Base-by-base conservation (phyloP, 345 rosid genomes). In the Kandelia obovata region DNA sequence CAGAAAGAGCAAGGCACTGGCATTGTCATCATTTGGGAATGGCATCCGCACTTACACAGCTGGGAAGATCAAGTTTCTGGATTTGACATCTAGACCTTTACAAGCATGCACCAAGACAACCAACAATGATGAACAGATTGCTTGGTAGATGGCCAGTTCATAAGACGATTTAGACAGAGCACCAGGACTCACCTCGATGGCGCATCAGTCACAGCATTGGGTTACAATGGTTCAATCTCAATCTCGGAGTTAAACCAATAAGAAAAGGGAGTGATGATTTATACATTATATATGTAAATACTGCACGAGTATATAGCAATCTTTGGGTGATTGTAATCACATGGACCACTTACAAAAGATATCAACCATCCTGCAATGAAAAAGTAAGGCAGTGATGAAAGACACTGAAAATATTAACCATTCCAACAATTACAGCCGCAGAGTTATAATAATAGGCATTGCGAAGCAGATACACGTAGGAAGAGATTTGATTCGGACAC, bases 191-290 rank as follows among this genome's bases (percentile, higher is more conserved):
- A 60, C 62, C 56, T 64, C 5, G 85, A 84, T 84, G 88, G 88
- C 87, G 83, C 89, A 64, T 65, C 81, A 75, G 88, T 85, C 89
- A 82, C 87, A 78, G 65, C 64, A 64, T 61, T 67, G 85, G 75
- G 87, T 71, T 79, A 27, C 60, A 27, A 13, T 17, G 31, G 65
- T 52, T 65, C 62, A n/a, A 21, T 72, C 70, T 61, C 77, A 39
- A 23, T 69, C 66, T 55, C 20, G 7, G 27, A 9, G 39, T 26
- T 64, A 68, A 49, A 21, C 49, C 53, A 25, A 53, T 25, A 65
- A 34, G 71, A 58, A 47, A 49, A 25, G 52, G 1, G 35, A 57
- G 58, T 16, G n/a, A 32, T 52, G 55, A 47, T 21, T 4, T 11
- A 27, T 30, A 58, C 23, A 28, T 52, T 23, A 6, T 52, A 28